These are phyloP conservation scores for Eucalyptus shirleyi DNA, from an alignment of 345 rosid genomes.

Conservation along the genomic window DNA sequence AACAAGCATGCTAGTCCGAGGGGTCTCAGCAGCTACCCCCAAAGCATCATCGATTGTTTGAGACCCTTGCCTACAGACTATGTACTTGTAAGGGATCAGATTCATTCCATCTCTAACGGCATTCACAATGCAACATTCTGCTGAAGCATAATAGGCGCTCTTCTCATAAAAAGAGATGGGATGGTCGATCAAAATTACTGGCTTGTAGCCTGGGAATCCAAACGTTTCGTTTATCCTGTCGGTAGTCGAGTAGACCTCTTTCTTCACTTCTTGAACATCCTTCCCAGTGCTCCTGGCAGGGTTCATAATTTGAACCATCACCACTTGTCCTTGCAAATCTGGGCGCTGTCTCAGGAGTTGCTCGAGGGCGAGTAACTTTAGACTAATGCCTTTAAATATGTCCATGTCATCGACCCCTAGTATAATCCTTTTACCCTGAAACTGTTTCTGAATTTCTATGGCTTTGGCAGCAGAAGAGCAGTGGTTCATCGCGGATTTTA, in stretches of 20 bases:
- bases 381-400: slow-evolving; percentile 32
- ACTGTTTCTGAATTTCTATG: slow-evolving; percentile 17
- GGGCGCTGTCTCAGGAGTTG: slow-evolving; percentile 17
- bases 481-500: slow-evolving; percentile 19
- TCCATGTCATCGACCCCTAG: slow-evolving; percentile 42
- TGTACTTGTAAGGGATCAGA: slow-evolving; percentile 25
- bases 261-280: slow-evolving; percentile 17
- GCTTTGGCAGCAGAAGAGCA: slow-evolving; percentile 15
- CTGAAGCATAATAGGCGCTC: slow-evolving; percentile 28
- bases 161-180: slow-evolving; percentile 16
- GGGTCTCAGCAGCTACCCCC: not conserved
- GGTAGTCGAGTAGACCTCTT: slow-evolving; percentile 5
- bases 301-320: slow-evolving; percentile 28
- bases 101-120: slow-evolving; percentile 43
- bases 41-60: slow-evolving; percentile 12
- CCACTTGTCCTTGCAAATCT: slow-evolving; percentile 14
- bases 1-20: slow-evolving; percentile 23
- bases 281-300: slow-evolving; percentile 35
- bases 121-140: slow-evolving; percentile 33
- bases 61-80: slow-evolving; percentile 29
- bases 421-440: slow-evolving; percentile 14
- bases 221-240: slow-evolving; percentile 12
- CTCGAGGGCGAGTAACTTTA: slow-evolving; percentile 25
- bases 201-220: slow-evolving; percentile 20
- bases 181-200: slow-evolving; percentile 26